A percentile compares a stretch with the other conserved stretches of the same genome.
phyloP scores from a whole-genome alignment of 2,329 filamentous ascomycete genomes.

The Diplodia mutila region DNA sequence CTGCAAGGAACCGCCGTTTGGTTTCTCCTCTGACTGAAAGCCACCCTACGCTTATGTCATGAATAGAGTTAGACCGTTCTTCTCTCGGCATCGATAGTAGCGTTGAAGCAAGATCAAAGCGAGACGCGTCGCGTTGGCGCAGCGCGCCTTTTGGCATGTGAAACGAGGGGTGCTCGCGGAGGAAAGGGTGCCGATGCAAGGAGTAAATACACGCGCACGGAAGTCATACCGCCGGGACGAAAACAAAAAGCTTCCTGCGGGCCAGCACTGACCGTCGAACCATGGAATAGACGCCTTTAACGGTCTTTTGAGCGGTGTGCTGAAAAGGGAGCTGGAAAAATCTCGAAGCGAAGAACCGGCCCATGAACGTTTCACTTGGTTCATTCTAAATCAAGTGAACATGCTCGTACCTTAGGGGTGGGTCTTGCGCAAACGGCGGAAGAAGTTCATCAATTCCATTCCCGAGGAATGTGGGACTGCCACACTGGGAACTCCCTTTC shows the following conservation, averaged over 20 bases:
- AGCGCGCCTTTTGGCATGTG: conserved; percentile 2
- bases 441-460: not conserved
- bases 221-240: not conserved
- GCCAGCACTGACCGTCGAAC: too few relatives aligned
- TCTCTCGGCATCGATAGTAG: not conserved
- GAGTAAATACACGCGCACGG: not conserved
- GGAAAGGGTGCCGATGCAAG: conserved; percentile 3
- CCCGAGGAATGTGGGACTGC: conserved; percentile 11
- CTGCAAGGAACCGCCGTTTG: conserved; percentile 2
- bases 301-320: not conserved
- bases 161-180: not conserved
- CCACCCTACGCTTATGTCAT: not conserved
- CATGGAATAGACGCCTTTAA: not conserved
- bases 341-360: not conserved
- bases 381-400: not conserved
- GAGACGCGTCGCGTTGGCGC: conserved; percentile 10
- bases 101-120: not conserved
- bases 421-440: not conserved
- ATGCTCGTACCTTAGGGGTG: not conserved
- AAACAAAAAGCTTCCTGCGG: not conserved
- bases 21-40: not conserved
- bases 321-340: not conserved
- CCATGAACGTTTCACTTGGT: not conserved
- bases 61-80: not conserved
- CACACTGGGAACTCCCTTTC: not conserved